Evolutionary conservation across 306 rosid species (phyloP).

Genomic region (Luffa acutangula): DNA sequence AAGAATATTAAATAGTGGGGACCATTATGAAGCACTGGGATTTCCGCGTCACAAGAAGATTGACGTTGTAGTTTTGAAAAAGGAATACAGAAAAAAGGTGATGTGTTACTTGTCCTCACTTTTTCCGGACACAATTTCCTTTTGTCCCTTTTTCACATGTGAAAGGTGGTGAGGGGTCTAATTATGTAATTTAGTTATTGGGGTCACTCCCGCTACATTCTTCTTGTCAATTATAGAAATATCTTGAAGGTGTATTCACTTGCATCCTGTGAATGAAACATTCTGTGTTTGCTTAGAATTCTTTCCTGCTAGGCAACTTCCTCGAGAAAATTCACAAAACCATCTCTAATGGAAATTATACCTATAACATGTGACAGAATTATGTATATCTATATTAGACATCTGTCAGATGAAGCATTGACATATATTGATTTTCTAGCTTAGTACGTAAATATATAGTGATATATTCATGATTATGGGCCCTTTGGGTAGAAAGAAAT

Average conservation of each 20-base stretch:
- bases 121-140: not conserved
- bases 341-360: not conserved
- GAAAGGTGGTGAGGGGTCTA: not conserved
- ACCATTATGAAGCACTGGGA: conserved; percentile 88
- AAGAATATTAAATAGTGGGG: conserved; percentile 52
- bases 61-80: conserved; percentile 55
- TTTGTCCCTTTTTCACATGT: not conserved
- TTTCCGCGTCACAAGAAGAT: conserved; percentile 64
- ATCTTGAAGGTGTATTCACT: not conserved
- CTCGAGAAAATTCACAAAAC: not conserved
- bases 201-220: not conserved
- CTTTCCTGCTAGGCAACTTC: no score
- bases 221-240: not conserved
- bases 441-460: not conserved
- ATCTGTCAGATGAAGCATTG: not conserved
- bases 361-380: not conserved
- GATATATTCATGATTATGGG: not conserved
- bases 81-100: conserved; percentile 84
- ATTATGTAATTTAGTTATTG: not conserved
- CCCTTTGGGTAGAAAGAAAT: no score
- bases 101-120: not conserved
- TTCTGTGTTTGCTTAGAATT: not conserved
- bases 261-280: not conserved
- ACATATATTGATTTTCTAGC: not conserved
- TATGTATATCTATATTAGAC: not conserved